A percentile compares a stretch with the other conserved stretches of the same genome.
Evolutionary conservation across 1,284 basidiomycete genomes (phyloP).

Genomic region (Malassezia slooffiae): DNA sequence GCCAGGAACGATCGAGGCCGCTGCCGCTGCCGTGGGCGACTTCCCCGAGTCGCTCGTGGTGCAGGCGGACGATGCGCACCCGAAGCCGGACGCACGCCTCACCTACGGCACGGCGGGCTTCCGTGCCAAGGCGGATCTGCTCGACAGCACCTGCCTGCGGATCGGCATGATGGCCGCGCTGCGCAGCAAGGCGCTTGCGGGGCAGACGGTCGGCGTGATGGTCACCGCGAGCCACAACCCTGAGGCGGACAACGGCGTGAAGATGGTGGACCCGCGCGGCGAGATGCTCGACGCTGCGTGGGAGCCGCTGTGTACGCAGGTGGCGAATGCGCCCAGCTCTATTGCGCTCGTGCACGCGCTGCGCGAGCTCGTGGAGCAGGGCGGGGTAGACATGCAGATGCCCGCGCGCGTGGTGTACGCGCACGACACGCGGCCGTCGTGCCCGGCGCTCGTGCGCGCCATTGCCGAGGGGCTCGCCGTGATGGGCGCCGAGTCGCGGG

Average conservation of each 20-base stretch:
- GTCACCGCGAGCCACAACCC: constrained; percentile 98
- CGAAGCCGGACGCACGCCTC: constrained; percentile 52
- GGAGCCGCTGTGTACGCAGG: constrained; percentile 74
- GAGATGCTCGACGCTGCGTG: constrained; percentile 97
- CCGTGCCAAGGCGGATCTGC: constrained; percentile 64
- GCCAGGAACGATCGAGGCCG: too few relatives aligned
- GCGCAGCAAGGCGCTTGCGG: constrained; percentile 76
- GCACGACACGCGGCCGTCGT: constrained; percentile 83
- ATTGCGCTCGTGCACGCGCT: constrained; percentile 63
- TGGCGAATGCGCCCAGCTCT: constrained; percentile 74
- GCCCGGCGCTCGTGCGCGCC: constrained; percentile 66
- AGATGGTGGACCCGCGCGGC: constrained; percentile 92
- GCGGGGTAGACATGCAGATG: constrained; percentile 67
- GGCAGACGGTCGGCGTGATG: constrained; percentile 92
- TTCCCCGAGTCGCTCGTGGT: background rate
- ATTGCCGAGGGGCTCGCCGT: constrained; percentile 72
- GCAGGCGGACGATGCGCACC: constrained; percentile 42
- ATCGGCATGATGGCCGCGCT: constrained; percentile 82
- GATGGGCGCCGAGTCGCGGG: constrained; percentile 49
- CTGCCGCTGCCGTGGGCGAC: too few relatives aligned
- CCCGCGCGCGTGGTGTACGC: constrained; percentile 78
- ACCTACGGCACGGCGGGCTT: constrained; percentile 93
- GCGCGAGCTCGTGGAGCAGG: constrained; percentile 56
- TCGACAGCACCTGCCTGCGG: constrained; percentile 88
- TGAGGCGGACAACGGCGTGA: constrained; percentile 96